Evolutionary conservation across 805 yeast genomes (phyloP), one percentile per base, ranked within the genome.

Genomic region (Nakazawaea wyomingensis): DNA sequence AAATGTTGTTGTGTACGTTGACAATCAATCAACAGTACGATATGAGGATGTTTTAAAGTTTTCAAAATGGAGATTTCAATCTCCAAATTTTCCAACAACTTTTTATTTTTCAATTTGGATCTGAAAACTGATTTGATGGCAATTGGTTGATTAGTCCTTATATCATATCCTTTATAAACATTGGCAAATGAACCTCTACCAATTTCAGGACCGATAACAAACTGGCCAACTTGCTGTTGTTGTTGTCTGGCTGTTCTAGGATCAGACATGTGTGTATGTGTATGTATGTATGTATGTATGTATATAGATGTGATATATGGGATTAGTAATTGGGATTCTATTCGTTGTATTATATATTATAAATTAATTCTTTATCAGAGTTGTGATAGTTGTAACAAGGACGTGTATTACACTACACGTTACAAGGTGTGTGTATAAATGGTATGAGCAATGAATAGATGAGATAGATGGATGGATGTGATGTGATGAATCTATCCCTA

Each of bases 131-230:
- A 80, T 63, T 91, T 91, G 57, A 91, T 77, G 8, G 98, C 98
- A 33, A 91, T 93, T 1, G 89, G 74, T 26, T 69, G 66, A 50
- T 70, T 70, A 3, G 76, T 70, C 34, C 65, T 61, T 35, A 66
- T 61, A 54, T 82, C 71, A 45, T 74, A 70, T 41, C 96, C 96
- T 63, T 87, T 89, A 68, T 85, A 91, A 20, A 93, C 99, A 48
- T 82, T 84, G 54, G 99, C 99, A 68, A 93, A 93, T 7, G 96
- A 85, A 27, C 99, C 99, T 54, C 85, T 80, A 19, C 99, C 99
- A 42, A 93, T 91, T 60, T 89, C 95, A 16, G 82, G 76, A 19
- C 87, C 88, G n/a, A 82, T 68, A 18, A 69, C 62, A 54, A 78
- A 82, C 39, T 64, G 60, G 5, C 80, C 82, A 10, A 76, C 59